A percentile compares a stretch with the other conserved stretches of the same genome.
These are phyloP conservation scores for Asparagopsis taxiformis DNA, from an alignment of 31 red algal genomes.

Conservation along the genomic window DNA sequence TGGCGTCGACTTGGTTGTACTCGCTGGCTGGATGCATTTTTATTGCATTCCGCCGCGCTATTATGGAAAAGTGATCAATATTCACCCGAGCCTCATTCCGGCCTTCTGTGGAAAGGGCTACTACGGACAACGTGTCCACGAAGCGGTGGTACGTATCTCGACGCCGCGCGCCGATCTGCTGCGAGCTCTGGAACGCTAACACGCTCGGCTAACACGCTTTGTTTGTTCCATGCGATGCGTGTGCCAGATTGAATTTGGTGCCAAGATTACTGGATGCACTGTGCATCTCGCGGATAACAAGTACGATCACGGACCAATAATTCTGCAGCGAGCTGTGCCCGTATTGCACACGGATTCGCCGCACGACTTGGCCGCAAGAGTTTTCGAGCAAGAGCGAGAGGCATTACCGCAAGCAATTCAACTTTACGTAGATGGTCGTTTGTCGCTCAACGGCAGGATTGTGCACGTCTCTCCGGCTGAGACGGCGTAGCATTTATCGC, in stretches of 20 bases:
- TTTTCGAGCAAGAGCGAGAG: slow-evolving; percentile 92
- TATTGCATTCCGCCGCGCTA: slow-evolving; percentile 88
- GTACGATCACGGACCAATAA: slow-evolving; percentile 99
- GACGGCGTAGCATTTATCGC: no score
- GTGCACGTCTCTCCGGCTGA: slow-evolving; percentile 16
- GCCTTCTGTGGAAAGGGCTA: slow-evolving; percentile 98
- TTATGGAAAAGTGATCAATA: slow-evolving; percentile 88
- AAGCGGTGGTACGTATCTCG: slow-evolving; percentile 96
- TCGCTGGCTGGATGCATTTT: slow-evolving; percentile 99
- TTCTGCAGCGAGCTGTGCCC: slow-evolving; percentile 84
- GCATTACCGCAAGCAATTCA: slow-evolving; percentile 93
- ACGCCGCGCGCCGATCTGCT: no score
- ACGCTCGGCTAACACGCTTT: no score
- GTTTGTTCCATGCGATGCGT: no score
- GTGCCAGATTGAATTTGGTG: slow-evolving; percentile 93
- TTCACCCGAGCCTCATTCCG: slow-evolving; percentile 98
- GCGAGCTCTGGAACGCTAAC: no score
- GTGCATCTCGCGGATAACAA: slow-evolving; percentile 99
- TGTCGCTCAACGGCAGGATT: slow-evolving; percentile 51
- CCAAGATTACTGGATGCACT: slow-evolving; percentile 96
- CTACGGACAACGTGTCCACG: slow-evolving; percentile 91
- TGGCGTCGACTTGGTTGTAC: slow-evolving; percentile 78
- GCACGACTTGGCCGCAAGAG: slow-evolving; percentile 75
- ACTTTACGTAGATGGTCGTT: slow-evolving; percentile 61
- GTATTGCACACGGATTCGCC: slow-evolving; percentile 74